Percentiles rank a stretch among this genome's conserved stretches.
phyloP scores from a whole-genome alignment of 2,329 filamentous ascomycete species.

The Cordyceps javanica region DNA sequence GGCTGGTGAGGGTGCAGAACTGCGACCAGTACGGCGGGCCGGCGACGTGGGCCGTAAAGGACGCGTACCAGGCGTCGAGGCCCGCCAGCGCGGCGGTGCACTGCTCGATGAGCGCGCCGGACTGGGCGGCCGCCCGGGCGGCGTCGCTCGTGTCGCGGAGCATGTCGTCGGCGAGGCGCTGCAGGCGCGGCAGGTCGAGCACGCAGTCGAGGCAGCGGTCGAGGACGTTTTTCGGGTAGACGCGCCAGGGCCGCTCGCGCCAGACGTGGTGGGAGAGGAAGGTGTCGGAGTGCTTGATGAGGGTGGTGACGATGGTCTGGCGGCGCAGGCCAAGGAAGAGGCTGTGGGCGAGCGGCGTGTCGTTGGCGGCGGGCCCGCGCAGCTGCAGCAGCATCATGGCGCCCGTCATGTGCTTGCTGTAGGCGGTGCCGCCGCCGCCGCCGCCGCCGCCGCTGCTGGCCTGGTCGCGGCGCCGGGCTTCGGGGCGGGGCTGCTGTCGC shows the following conservation, averaged over 20 bases:
- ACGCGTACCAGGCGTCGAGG: background rate
- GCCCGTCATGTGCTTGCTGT: constrained; percentile 9
- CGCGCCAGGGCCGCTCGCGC: constrained; percentile 8
- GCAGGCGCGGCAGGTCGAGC: constrained; percentile 8
- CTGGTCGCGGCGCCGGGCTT: background rate
- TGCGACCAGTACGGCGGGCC: constrained; percentile 9
- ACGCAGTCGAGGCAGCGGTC: constrained; percentile 12
- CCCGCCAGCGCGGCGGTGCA: background rate
- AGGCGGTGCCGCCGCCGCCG: background rate
- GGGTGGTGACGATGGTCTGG: background rate
- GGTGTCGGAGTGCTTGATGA: constrained; percentile 4
- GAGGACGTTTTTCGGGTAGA: constrained; percentile 12
- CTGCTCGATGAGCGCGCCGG: background rate
- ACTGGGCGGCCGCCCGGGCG: background rate
- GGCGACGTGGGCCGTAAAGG: background rate
- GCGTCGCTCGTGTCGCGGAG: background rate
- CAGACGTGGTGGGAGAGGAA: constrained; percentile 6
- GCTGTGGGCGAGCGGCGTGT: constrained; percentile 12
- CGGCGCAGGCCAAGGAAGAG: constrained; percentile 12
- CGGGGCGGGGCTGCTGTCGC: background rate
- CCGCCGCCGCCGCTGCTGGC: no score
- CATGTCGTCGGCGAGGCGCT: constrained; percentile 6
- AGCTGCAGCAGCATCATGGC: constrained; percentile 12
- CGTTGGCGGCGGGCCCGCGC: constrained; percentile 10
- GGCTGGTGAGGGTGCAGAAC: constrained; percentile 4